Conservation (phyloP, 768 basidiomycete genomes). For the Leccinum fibrillosum region DNA sequence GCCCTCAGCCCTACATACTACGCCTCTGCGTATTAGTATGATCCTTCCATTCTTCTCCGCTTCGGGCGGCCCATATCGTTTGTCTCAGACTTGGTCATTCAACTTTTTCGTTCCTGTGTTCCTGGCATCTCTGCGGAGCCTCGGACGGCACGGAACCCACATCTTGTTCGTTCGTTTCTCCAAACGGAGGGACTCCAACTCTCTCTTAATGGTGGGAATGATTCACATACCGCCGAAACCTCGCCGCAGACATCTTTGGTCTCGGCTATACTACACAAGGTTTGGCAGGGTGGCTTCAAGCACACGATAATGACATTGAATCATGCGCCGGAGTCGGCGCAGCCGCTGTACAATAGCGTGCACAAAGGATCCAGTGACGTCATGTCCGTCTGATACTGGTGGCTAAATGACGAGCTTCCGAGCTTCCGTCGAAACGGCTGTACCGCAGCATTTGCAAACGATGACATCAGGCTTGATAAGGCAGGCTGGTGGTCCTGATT, state of each 20-base stretch:
- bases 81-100: not conserved
- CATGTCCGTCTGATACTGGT: not conserved
- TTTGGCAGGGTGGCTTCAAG: not conserved
- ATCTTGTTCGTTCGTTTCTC: not conserved
- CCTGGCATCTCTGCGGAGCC: not conserved
- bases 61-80: not conserved
- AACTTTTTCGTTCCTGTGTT: not conserved
- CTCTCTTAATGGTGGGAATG: slow-evolving; percentile 6
- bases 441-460: not conserved
- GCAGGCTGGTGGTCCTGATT: not conserved
- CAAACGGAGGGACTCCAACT: not conserved
- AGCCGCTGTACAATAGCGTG: not conserved
- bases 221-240: not conserved
- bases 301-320: not conserved
- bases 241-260: not conserved
- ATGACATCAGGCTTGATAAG: slow-evolving; percentile 8
- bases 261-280: slow-evolving; percentile 5
- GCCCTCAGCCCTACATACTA: slow-evolving; percentile 8
- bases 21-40: not conserved
- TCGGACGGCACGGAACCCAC: not conserved
- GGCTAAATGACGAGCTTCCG: not conserved
- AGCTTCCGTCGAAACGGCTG: not conserved
- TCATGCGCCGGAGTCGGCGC: not conserved
- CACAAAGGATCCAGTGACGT: not conserved
- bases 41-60: slow-evolving; percentile 9